Evolutionary conservation across 2,329 filamentous ascomycete genomes (phyloP).

Genomic region (Aspergillus sp.): DNA sequence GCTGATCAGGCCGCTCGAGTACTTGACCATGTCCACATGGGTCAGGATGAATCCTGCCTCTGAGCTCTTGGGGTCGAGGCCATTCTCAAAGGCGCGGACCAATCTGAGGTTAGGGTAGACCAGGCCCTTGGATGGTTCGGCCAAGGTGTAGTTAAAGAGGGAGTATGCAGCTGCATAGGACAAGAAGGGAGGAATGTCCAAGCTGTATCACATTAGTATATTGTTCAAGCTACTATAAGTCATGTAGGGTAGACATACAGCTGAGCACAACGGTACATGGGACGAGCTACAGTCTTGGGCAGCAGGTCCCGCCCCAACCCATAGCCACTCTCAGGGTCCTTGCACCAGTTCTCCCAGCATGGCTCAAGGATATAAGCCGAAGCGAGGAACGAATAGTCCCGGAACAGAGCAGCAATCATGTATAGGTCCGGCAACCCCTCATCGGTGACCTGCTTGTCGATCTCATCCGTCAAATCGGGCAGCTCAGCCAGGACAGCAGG

Average conservation of each 20-base stretch:
- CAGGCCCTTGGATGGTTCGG: conserved; percentile 55
- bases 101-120: conserved; percentile 70
- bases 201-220: conserved; percentile 39
- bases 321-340: conserved; percentile 65
- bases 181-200: conserved; percentile 88
- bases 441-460: conserved; percentile 64
- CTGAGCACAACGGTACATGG: conserved; percentile 79
- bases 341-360: conserved; percentile 72
- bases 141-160: conserved; percentile 65
- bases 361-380: conserved; percentile 90
- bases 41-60: conserved; percentile 96
- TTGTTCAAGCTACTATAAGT: background rate
- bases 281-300: conserved; percentile 73
- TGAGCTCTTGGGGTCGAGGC: conserved; percentile 80
- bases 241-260: conserved; percentile 63
- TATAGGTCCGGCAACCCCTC: conserved; percentile 67
- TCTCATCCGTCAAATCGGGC: conserved; percentile 71
- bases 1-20: conserved; percentile 75
- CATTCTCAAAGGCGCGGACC: conserved; percentile 87
- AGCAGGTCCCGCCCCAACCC: conserved; percentile 74
- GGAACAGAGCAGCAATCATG: conserved; percentile 80
- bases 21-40: conserved; percentile 91
- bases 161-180: conserved; percentile 70
- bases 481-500: conserved; percentile 72
- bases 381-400: conserved; percentile 88